Evolutionary conservation across 106 monocot species (phyloP).

Genomic region (Alisma plantagoaquatica): DNA sequence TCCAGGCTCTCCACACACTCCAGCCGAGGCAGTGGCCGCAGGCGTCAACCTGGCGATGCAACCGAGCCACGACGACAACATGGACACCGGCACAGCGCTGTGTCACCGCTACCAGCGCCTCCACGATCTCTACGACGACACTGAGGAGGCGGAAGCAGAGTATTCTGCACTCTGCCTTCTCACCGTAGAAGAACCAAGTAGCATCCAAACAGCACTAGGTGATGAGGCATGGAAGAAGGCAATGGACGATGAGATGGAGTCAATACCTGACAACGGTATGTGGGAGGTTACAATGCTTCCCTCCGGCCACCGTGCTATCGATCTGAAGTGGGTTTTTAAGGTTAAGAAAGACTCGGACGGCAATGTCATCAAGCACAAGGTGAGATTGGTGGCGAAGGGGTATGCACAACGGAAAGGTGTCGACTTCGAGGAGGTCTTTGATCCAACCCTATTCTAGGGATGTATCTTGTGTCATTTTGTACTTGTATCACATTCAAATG

Average conservation of each 20-base stretch:
- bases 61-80: not conserved
- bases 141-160: not conserved
- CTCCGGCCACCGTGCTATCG: not conserved
- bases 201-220: not conserved
- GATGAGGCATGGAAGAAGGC: no score
- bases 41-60: not conserved
- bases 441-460: no score
- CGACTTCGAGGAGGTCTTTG: no score
- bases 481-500: no score
- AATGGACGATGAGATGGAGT: no score
- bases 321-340: constrained; percentile 1
- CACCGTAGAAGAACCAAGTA: not conserved
- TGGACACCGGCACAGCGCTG: not conserved
- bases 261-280: no score
- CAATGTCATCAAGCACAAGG: not conserved
- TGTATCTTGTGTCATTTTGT: no score
- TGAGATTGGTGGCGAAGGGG: not conserved
- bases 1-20: no score
- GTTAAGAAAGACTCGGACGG: not conserved
- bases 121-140: not conserved
- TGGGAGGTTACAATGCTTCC: no score
- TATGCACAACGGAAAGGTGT: not conserved
- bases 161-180: no score
- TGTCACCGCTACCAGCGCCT: not conserved
- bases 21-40: not conserved